A percentile compares a stretch with the other conserved stretches of the same genome.
These are phyloP conservation scores for Puccinia coronata DNA, from an alignment of 1,284 basidiomycete genomes.

Conservation along the genomic window DNA sequence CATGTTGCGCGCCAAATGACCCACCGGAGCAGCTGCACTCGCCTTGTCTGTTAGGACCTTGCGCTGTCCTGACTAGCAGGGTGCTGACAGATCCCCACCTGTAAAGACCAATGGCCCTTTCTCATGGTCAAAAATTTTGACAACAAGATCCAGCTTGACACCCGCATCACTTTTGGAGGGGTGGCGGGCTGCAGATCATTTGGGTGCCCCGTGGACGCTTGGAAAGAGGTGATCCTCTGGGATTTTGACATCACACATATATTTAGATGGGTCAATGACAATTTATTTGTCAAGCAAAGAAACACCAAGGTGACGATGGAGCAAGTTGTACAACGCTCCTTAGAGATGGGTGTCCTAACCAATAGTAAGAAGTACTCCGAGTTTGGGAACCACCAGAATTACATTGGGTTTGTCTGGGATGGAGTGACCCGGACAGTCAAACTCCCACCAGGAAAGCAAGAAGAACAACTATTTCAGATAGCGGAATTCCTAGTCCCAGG, in stretches of 20 bases:
- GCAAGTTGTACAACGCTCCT: not conserved
- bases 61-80: no score
- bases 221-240: not conserved
- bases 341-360: not conserved
- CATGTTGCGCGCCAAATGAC: no score
- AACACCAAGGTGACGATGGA: not conserved
- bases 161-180: not conserved
- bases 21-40: no score
- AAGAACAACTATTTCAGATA: not conserved
- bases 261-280: slow-evolving; percentile 8
- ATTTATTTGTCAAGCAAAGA: not conserved
- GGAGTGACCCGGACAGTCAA: not conserved
- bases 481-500: no score
- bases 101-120: not conserved
- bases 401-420: not conserved
- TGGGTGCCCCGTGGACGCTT: not conserved
- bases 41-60: no score
- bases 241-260: not conserved
- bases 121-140: not conserved
- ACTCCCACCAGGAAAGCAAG: not conserved
- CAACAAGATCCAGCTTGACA: no score
- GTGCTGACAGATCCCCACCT: not conserved
- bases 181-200: slow-evolving; percentile 4
- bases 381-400: not conserved
- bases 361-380: not conserved